Evolutionary conservation across 192 early-diverging fungal species (phyloP), one percentile per base, ranked within the genome.

Genomic region (Umbelopsis sp.): DNA sequence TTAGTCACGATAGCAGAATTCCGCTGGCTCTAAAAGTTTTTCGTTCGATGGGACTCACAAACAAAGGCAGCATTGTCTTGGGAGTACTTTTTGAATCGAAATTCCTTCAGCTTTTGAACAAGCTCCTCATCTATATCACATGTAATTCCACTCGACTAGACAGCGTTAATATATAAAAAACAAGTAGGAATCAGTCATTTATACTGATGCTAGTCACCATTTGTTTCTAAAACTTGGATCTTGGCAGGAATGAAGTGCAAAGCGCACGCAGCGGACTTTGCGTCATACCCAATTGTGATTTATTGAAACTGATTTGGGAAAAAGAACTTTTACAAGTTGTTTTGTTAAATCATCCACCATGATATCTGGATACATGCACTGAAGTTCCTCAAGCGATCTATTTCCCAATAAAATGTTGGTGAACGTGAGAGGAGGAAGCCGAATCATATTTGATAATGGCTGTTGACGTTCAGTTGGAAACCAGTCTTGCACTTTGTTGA

Each of bases 21-120:
- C 38, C 1, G 4, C 12, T n/a, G n/a, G n/a, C n/a, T n/a, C n/a
- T n/a, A n/a, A n/a, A n/a, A n/a, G n/a, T n/a, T n/a, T n/a, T n/a
- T n/a, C n/a, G n/a, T n/a, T n/a, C n/a, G n/a, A n/a, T n/a, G n/a
- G 31, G 14, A 71, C 80, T 73, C 84, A 86, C 86, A 81, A 29
- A 88, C 81, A 77, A 82, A 74, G 6, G 83, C 84, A 36, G 86
- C 81, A 73, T 77, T 83, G 72, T 83, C 85, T 56, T 78, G 68
- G 4, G 81, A 81, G 17, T 69, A 69, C 68, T 88, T 88, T 32
- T 74, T 65, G 38, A 88, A 88, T 22, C 86, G 82, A 66, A 88
- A 86, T 6, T 83, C 68, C 25, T 79, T 75, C 26, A 86, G 47
- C 56, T 88, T 86, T 71, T 82, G 51, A 9, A 84, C 53, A 12